Evolutionary conservation across 805 yeast genomes (phyloP).

Genomic region (Starmerella sp.): DNA sequence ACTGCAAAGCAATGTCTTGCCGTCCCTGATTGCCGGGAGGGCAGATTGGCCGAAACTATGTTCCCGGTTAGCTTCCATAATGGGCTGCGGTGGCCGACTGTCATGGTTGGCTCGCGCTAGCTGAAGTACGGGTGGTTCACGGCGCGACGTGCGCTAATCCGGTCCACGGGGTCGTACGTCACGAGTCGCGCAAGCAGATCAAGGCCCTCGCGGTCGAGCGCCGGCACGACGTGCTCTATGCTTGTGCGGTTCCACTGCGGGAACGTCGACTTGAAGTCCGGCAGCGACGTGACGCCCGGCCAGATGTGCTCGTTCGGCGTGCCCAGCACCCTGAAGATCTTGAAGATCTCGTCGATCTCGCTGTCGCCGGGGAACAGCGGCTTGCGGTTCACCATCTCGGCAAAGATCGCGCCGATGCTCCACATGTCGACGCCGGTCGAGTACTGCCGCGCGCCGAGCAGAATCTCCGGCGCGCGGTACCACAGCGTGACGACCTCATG

Average conservation of each 20-base stretch:
- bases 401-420: constrained; percentile 96
- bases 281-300: constrained; percentile 87
- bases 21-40: too few species aligned
- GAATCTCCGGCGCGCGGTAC: constrained; percentile 94
- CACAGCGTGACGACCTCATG: constrained; percentile 97
- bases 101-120: background rate
- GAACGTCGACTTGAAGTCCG: constrained; percentile 87
- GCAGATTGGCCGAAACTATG: too few species aligned
- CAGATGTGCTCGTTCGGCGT: constrained; percentile 87
- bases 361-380: constrained; percentile 96
- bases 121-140: constrained; percentile 72
- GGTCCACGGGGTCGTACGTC: constrained; percentile 82
- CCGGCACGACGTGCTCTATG: constrained; percentile 59
- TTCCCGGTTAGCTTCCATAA: too few species aligned
- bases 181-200: constrained; percentile 66
- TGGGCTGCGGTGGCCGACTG: too few species aligned
- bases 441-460: constrained; percentile 92
- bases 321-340: constrained; percentile 84
- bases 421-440: constrained; percentile 98
- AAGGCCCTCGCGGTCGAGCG: constrained; percentile 70
- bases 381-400: constrained; percentile 93
- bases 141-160: constrained; percentile 92
- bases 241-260: constrained; percentile 78
- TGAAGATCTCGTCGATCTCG: constrained; percentile 91
- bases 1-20: too few species aligned